Conservation (phyloP, 352 stramenopile species). For the Phytopythium boreale region DNA sequence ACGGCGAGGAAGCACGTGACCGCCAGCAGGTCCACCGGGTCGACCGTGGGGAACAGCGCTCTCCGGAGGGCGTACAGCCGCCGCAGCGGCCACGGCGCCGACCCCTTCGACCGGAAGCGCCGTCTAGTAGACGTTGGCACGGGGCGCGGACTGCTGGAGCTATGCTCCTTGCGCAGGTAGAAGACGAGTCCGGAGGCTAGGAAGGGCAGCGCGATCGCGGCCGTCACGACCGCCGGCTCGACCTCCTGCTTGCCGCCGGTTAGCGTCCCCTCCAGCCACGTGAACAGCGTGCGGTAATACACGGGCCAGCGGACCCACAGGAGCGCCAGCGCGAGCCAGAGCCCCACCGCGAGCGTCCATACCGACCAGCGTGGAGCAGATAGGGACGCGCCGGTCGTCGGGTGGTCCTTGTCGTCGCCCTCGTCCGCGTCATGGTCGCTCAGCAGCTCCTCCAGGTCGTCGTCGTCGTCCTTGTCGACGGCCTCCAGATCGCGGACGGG, state of each 20-base stretch:
- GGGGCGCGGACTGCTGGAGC: slow-evolving; percentile 1
- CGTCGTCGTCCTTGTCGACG: slow-evolving; percentile 1
- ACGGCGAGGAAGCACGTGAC: slow-evolving; percentile 41
- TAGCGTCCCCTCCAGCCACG: slow-evolving; percentile 22
- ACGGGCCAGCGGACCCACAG: slow-evolving; percentile 53
- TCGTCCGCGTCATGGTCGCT: slow-evolving; percentile 18
- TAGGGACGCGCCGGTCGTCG: neutral
- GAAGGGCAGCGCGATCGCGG: slow-evolving; percentile 39
- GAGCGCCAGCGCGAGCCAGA: slow-evolving; percentile 36
- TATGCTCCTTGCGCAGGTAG: slow-evolving; percentile 29
- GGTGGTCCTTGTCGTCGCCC: slow-evolving; percentile 6
- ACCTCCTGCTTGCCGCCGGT: slow-evolving; percentile 35
- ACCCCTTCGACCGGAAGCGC: neutral
- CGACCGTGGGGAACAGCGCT: slow-evolving; percentile 4
- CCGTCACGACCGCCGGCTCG: slow-evolving; percentile 38
- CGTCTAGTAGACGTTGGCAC: neutral
- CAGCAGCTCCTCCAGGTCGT: slow-evolving; percentile 20
- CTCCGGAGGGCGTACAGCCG: neutral
- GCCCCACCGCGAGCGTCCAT: slow-evolving; percentile 2
- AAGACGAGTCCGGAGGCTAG: slow-evolving; percentile 31
- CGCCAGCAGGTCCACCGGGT: slow-evolving; percentile 48
- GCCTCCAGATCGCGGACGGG: no score
- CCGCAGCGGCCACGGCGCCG: neutral
- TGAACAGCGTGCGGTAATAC: slow-evolving; percentile 28
- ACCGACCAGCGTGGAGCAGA: neutral